Base-by-base conservation (phyloP, 345 rosid genomes). In the Boechera divaricarpa region DNA sequence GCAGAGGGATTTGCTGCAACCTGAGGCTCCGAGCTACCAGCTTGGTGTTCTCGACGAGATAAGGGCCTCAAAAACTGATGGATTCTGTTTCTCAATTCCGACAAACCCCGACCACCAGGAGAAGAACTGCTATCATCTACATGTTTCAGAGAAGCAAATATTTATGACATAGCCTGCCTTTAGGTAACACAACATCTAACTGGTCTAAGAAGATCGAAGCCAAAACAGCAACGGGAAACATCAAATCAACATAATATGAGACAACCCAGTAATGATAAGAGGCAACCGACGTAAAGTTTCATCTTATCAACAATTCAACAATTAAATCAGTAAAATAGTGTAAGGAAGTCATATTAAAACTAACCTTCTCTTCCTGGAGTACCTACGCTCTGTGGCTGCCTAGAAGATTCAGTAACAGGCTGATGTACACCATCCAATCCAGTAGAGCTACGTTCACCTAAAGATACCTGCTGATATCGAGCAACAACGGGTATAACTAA, bases 51-150 rank as follows among this genome's bases (percentile, higher is more conserved):
- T 56, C 71, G 82, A 69, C 82, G 84, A 64, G 82, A 67, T 15
- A 76, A 24, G 35, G 78, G 77, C 82, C 89, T 86, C 28, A 84
- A 75, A 36, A 83, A 39, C 73, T 82, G 83, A 70, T 84, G 74
- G 77, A 84, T n/a, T 72, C 84, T 76, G 73, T 77, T 72, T 69
- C 70, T 67, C 8, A 74, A 52, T 12, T 74, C 74, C 24, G 70
- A 54, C 28, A 65, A 74, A 74, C 82, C 74, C 61, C 64, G 31
- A 57, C 61, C 67, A n/a, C 57, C 67, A 15, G 72, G 9, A 64
- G 73, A 10, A 58, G 68, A 38, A 63, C 45, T 33, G 67, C 54
- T 51, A 63, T 82, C 81, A 62, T 66, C 82, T 81, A 66, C 56
- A 81, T 16, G 55, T 61, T 55, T n/a, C 32, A 44, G 31, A 56